A percentile compares a stretch with the other conserved stretches of the same genome.
Evolutionary conservation across 106 monocot species (phyloP).

Genomic region (Alisma plantagoaquatica): DNA sequence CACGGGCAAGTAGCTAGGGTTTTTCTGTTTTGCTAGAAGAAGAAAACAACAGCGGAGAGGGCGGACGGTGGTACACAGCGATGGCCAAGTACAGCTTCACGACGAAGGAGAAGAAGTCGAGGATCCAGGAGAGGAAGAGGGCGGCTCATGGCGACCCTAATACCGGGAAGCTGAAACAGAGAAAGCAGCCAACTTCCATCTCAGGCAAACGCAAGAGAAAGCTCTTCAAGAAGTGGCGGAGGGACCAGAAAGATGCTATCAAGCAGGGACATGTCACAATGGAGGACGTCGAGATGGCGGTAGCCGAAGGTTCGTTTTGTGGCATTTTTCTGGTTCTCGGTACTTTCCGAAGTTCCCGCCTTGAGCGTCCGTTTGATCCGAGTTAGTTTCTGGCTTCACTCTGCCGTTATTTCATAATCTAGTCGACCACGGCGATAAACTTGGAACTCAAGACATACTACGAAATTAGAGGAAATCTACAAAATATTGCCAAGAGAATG

Average conservation of each 20-base stretch:
- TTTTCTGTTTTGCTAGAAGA: too few relatives aligned
- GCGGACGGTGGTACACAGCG: too few relatives aligned
- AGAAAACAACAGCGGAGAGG: too few relatives aligned
- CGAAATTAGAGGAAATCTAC: too few relatives aligned
- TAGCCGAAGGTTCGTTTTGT: constrained; percentile 45
- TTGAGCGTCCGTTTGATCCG: background rate
- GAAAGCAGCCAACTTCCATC: constrained; percentile 20
- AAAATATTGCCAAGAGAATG: too few relatives aligned
- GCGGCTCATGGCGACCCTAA: constrained; percentile 41
- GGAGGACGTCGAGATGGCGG: constrained; percentile 81
- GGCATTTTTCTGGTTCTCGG: background rate
- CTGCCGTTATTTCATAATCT: background rate
- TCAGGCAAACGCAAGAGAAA: constrained; percentile 92
- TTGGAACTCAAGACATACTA: too few relatives aligned
- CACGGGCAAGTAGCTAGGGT: too few relatives aligned
- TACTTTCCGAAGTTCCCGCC: background rate
- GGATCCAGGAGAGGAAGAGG: constrained; percentile 51
- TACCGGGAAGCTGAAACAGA: constrained; percentile 61
- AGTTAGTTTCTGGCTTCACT: background rate
- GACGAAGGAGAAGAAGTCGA: constrained; percentile 41
- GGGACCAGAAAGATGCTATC: constrained; percentile 69
- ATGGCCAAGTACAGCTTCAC: constrained; percentile 60
- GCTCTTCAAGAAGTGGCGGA: constrained; percentile 69
- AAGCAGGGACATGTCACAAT: constrained; percentile 66
- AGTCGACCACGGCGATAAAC: background rate